Percentiles rank a stretch among this genome's conserved stretches.
Conservation (phyloP, 1,284 basidiomycete genomes). For the Phlebopus sp. region DNA sequence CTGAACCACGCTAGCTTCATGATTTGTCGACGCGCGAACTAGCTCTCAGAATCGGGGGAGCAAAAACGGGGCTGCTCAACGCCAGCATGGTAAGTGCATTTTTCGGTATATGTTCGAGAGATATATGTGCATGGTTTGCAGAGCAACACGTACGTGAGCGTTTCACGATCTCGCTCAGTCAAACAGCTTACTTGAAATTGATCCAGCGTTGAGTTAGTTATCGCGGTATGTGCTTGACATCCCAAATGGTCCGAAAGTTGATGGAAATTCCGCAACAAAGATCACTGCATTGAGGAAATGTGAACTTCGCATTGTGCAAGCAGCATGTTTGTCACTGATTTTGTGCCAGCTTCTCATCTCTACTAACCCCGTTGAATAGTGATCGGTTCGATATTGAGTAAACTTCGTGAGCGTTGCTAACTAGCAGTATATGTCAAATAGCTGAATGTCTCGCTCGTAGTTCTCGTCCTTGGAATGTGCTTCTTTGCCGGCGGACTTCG, state of each 20-base stretch:
- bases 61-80: constrained; percentile 76
- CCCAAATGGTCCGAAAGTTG: constrained; percentile 1
- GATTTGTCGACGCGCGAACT: constrained; percentile 79
- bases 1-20: constrained; percentile 51
- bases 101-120: neutral
- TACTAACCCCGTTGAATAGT: constrained; percentile 41
- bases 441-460: constrained; percentile 16
- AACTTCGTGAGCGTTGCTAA: constrained; percentile 51
- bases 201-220: constrained; percentile 64
- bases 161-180: neutral
- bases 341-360: neutral
- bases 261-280: constrained; percentile 38
- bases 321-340: constrained; percentile 51
- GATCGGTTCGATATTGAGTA: constrained; percentile 77
- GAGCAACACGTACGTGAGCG: constrained; percentile 62
- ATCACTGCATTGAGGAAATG: constrained; percentile 81
- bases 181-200: neutral
- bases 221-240: constrained; percentile 51
- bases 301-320: constrained; percentile 82
- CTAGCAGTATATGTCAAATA: neutral
- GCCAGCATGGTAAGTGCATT: constrained; percentile 66
- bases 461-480: constrained; percentile 71
- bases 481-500: constrained; percentile 77
- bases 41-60: constrained; percentile 71
- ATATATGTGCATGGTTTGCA: constrained; percentile 28